Evolutionary conservation across 345 rosid species (phyloP).

Genomic region (Mercurialis annua): DNA sequence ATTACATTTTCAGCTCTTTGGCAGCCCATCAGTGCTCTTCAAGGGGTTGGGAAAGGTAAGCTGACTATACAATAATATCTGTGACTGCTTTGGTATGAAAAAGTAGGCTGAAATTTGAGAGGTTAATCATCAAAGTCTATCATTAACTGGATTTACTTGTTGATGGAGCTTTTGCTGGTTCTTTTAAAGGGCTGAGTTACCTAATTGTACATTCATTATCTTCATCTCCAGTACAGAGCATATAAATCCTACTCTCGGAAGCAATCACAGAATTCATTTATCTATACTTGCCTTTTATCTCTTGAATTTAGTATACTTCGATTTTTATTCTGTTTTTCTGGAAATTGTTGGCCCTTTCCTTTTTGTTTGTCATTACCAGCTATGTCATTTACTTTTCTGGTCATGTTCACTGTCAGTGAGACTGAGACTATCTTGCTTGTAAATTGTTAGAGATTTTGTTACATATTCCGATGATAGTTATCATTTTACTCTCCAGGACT

Average conservation of each 20-base stretch:
- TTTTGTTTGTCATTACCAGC: not conserved
- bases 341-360: not conserved
- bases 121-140: not conserved
- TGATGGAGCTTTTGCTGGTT: not conserved
- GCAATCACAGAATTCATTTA: not conserved
- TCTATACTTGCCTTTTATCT: not conserved
- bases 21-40: constrained; percentile 97
- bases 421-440: not conserved
- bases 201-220: not conserved
- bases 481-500: not conserved
- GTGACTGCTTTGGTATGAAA: not conserved
- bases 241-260: not conserved
- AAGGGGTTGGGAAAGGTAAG: constrained; percentile 96
- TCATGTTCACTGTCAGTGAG: not conserved
- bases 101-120: not conserved
- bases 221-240: not conserved
- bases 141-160: not conserved
- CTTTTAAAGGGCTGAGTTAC: not conserved
- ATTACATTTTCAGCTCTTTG: constrained; percentile 98
- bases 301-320: not conserved
- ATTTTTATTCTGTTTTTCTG: not conserved
- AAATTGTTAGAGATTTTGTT: not conserved
- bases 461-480: not conserved
- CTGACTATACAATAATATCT: not conserved
- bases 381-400: not conserved